phyloP scores from a whole-genome alignment of 1,284 basidiomycete genomes.

The Uromyces viciae-fabae region DNA sequence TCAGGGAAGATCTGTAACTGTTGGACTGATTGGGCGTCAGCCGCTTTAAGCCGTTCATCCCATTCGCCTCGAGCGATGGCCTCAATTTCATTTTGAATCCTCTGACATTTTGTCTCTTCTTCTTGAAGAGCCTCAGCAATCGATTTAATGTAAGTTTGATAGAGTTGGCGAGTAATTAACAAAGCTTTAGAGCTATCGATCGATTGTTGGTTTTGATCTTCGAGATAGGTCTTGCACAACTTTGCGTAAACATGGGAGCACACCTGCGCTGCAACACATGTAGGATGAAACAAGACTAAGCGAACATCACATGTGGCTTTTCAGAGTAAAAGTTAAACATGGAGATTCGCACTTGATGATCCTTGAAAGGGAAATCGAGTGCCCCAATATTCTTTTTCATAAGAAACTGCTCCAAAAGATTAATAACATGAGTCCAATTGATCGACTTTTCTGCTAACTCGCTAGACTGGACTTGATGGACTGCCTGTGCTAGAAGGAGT shows the following conservation, averaged over 20 bases:
- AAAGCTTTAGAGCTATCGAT: conserved; percentile 3
- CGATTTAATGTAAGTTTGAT: conserved; percentile 8
- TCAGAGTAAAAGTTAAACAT: too few relatives aligned
- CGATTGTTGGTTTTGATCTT: not conserved
- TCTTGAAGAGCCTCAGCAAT: conserved; percentile 11
- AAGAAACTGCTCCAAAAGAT: not conserved
- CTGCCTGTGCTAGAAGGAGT: conserved; percentile 12
- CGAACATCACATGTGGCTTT: too few relatives aligned
- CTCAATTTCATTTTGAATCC: not conserved
- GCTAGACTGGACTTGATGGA: conserved; percentile 1
- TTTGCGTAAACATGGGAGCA: conserved; percentile 11
- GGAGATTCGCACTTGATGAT: too few relatives aligned
- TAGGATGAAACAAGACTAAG: too few relatives aligned
- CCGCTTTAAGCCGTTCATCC: not conserved
- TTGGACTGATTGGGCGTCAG: not conserved
- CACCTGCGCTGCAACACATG: not conserved
- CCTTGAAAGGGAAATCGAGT: too few relatives aligned
- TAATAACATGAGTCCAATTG: conserved; percentile 4
- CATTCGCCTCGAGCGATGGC: conserved; percentile 17
- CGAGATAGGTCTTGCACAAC: conserved; percentile 12
- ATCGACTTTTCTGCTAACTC: not conserved
- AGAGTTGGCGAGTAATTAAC: not conserved
- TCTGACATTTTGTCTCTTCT: not conserved
- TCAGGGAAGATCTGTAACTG: not conserved
- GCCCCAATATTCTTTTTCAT: not conserved